These are phyloP conservation scores for Moringa oleifera DNA, from an alignment of 345 rosid species.

Conservation along the genomic window DNA sequence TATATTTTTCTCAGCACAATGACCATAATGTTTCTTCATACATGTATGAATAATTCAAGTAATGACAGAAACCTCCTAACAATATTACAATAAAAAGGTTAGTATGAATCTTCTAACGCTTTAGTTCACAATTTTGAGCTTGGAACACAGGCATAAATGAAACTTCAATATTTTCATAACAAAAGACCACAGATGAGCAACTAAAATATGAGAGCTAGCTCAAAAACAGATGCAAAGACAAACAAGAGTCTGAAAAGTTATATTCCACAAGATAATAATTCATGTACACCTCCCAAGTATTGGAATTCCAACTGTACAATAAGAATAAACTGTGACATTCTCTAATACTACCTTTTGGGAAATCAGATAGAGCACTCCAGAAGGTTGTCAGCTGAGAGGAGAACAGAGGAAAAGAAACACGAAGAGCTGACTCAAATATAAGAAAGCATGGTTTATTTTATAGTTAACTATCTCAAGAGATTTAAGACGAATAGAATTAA, in stretches of 20 bases:
- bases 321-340: conserved; percentile 23
- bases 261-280: conserved; percentile 34
- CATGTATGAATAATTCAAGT: background rate
- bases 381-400: conserved; percentile 23
- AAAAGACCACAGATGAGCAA: background rate
- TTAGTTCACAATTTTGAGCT: conserved; percentile 7
- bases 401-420: conserved; percentile 21
- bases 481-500: conserved; percentile 16
- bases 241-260: conserved; percentile 13
- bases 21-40: no score
- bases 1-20: no score
- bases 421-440: conserved; percentile 30
- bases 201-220: no score
- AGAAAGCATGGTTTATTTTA: conserved; percentile 27
- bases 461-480: conserved; percentile 22
- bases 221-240: background rate
- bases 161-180: conserved; percentile 3
- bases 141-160: conserved; percentile 5
- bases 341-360: conserved; percentile 28
- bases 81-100: background rate
- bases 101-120: background rate
- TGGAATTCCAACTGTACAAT: conserved; percentile 37
- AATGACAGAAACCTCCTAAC: background rate
- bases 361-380: conserved; percentile 26
- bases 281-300: conserved; percentile 28